Base-by-base conservation (phyloP, 441 rosid species). In the Populus trichocarpa region DNA sequence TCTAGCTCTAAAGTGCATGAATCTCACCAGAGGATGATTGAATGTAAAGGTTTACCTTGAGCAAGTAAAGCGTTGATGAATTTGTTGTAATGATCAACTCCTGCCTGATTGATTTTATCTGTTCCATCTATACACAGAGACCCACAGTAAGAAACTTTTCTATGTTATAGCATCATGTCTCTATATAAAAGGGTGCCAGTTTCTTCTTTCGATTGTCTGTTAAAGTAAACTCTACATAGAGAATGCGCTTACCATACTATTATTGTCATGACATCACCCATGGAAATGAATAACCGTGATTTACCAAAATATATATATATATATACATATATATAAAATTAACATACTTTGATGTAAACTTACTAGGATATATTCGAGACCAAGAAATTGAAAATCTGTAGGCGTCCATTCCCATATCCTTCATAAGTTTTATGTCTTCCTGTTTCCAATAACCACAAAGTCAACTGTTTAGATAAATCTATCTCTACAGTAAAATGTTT, bases 21-120 rank as follows among this genome's bases (percentile, higher is more conserved):
- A n/a, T 67, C 65, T 7, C 6, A 26, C 11, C 46, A 18, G 12
- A 13, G 0, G 5, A 35, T 69, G 6, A 67, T 85, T 88, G 23
- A 87, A 83, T 74, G 87, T 13, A 67, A 61, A n/a, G 26, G 6
- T 32, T 61, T 38, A 83, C 83, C 83, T 73, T 82, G 70, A 20
- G 78, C 80, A 42, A 81, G 71, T 63, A 83, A 83, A 42, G 78
- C 89, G 36, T 93, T 81, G 78, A 94, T 91, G 77, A 94, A 53
- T 61, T 81, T 81, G 75, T 81, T 81, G 66, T 84, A 84, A 63
- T 81, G 84, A 59, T 81, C 84, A 73, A 84, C 67, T 66, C 86
- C 98, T 4, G 97, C 97, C 82, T 86, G 90, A 75, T 94, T 96
- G 84, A 94, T 88, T 72, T 87, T 78, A 23, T 97, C 98, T 3